A percentile compares a stretch with the other conserved stretches of the same genome.
These are phyloP conservation scores for Puya raimondii DNA, from an alignment of 176 grass and related monocot species.

Conservation along the genomic window DNA sequence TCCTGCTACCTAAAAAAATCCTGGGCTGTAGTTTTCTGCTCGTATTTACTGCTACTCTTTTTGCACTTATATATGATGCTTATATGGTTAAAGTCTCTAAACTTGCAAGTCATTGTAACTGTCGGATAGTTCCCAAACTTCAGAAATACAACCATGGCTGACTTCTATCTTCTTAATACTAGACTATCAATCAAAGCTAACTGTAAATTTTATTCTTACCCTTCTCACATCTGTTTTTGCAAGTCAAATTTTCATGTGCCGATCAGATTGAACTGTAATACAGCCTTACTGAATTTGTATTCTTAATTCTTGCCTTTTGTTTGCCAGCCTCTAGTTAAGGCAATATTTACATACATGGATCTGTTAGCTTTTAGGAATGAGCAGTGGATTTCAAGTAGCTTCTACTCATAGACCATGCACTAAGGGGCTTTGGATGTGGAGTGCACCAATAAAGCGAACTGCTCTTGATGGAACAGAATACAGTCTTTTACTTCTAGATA, in stretches of 20 bases:
- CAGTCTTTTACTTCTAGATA: slow-evolving; percentile 60
- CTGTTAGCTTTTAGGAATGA: slow-evolving; percentile 58
- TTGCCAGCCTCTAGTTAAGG: neutral
- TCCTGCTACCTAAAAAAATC: too few relatives aligned
- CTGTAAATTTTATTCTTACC: neutral
- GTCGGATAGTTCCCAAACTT: neutral
- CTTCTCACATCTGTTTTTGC: neutral
- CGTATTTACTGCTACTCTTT: neutral
- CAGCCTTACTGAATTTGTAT: neutral
- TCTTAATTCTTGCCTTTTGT: neutral
- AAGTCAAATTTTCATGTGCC: neutral
- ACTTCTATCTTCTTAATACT: neutral
- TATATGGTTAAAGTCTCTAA: neutral
- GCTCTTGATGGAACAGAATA: slow-evolving; percentile 78
- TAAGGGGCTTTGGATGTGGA: slow-evolving; percentile 92
- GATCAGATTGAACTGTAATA: neutral
- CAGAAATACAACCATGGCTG: neutral
- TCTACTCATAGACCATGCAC: slow-evolving; percentile 76
- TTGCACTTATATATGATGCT: neutral
- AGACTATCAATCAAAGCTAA: too few relatives aligned
- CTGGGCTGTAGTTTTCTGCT: too few relatives aligned
- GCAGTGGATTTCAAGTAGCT: slow-evolving; percentile 69
- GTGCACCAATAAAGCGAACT: slow-evolving; percentile 56
- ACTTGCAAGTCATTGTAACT: neutral
- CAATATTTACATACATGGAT: slow-evolving; percentile 3